Base-by-base conservation (phyloP, 257 asterid species). In the Gardenia jasminoides region DNA sequence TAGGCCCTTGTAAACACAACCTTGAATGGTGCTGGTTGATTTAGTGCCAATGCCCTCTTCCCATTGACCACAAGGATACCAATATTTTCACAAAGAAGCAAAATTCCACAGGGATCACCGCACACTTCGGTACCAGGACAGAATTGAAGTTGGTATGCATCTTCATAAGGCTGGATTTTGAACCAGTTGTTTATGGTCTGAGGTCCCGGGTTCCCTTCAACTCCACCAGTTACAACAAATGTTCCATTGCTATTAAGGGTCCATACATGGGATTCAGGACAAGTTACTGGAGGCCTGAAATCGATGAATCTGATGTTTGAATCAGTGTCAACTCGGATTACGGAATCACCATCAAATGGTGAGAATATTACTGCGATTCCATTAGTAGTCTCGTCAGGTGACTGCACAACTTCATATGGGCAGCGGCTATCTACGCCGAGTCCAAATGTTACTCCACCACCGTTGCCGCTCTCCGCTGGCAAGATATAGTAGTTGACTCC, bases 111-210 rank as follows among this genome's bases (percentile, higher is more conserved):
- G n/a, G 75, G 75, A 44, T 31, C 10, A 10, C 67, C 67, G 3
- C 67, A 75, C 70, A 58, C 15, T 8, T 50, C 7, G 24, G 41
- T 39, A 4, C 41, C 59, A n/a, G 78, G 78, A 8, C 78, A 75
- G 56, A 58, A 75, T 28, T 75, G 26, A 1, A 75, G 15, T 3
- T 26, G 7, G 56, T 75, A 75, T 2, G 78, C 78, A 33, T 75
- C 78, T 8, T 75, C 78, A n/a, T 20, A 75, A 50, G 59, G 52
- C 70, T 58, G 78, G 41, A 75, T 54, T 26, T 75, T 75, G 58
- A 75, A 75, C 78, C 78, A 75, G 33, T 75, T 75, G 28, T 39
- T 7, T 31, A 39, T 43, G 56, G 56, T 75, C 9, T 75, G 64
- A 13, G 58, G 70, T 43, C 78, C 78, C 1, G 66, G 10, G 2